Conservation (phyloP, 331 rosid species). For the Malus hybrid region DNA sequence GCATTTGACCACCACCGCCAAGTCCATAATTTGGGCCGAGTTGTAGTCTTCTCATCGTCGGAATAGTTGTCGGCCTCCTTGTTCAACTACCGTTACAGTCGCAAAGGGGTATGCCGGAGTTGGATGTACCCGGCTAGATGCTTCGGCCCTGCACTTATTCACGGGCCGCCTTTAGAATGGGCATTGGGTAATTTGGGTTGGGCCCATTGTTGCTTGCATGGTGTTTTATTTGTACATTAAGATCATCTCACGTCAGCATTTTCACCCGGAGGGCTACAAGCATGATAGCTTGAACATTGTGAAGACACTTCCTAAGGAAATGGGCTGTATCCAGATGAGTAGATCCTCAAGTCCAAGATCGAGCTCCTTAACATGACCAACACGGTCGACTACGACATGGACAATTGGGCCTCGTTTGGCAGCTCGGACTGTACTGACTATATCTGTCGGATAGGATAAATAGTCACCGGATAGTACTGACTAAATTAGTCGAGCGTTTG, state of each 20-base stretch:
- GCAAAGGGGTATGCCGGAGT: constrained; percentile 26
- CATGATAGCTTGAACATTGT: constrained; percentile 11
- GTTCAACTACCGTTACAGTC: constrained; percentile 17
- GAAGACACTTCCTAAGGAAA: neutral
- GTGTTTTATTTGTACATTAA: constrained; percentile 23
- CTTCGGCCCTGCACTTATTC: constrained; percentile 20
- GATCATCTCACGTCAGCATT: constrained; percentile 25
- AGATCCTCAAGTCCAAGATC: too few relatives aligned
- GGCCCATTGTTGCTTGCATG: constrained; percentile 23
- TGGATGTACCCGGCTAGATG: constrained; percentile 32
- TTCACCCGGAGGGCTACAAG: constrained; percentile 10
- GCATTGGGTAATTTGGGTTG: constrained; percentile 30
- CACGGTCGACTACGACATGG: too few relatives aligned
- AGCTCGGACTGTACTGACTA: too few relatives aligned
- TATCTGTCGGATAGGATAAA: too few relatives aligned
- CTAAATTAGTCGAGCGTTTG: too few relatives aligned
- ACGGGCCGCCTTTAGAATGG: constrained; percentile 29
- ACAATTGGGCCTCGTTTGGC: too few relatives aligned
- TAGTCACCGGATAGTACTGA: too few relatives aligned
- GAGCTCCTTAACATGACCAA: too few relatives aligned
- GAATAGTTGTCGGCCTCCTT: constrained; percentile 24
- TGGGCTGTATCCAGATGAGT: neutral
- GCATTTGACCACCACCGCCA: constrained; percentile 30
- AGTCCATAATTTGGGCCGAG: constrained; percentile 12
- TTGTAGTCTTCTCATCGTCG: constrained; percentile 11